Base-by-base conservation (phyloP, 768 basidiomycete species). In the Lactifluus rugatus region DNA sequence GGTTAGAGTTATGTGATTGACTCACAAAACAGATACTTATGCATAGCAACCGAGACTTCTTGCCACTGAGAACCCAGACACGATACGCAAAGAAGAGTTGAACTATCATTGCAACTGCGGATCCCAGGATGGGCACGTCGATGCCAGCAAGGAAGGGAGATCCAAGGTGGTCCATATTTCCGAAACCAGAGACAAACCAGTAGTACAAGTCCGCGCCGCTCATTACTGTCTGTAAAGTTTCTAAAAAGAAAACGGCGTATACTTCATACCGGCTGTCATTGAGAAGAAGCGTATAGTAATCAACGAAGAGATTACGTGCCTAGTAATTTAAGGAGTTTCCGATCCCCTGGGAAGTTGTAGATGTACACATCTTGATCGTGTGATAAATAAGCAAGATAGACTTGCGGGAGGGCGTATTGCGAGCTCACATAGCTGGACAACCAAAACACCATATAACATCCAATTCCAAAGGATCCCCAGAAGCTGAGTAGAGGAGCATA, bases 31-130 rank as follows among this genome's bases (percentile, higher is more conserved):
- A n/a, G n/a, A n/a, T n/a, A n/a, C n/a, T n/a, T n/a, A n/a, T n/a
- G 21, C 42, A 59, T 28, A 54, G 2, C 47, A 23, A 42, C 52
- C 31, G 3, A 11, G 26, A 44, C 21, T 23, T 28, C 26, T 13
- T 54, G 13, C n/a, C 16, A 4, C 58, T 59, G 6, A 59, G 47
- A 5, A 59, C 25, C 58, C 52, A 59, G 25, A 59, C 25, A 19
- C 58, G 58, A 59, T 54, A 59, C 3, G 39, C 48, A 19, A 50
- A 54, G 36, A 59, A 59, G 4, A 31, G 45, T 28, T 59, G 52
- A 9, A 59, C 52, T 14, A 16, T 14, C 25, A 54, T 14, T 0
- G 58, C 45, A 28, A 59, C 26, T 0, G 54, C 2, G 13, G 53
- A 26, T 3, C 25, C 58, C 10, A 59, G 45, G 23, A 59, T 44